Evolutionary conservation across 129 eudicot species (phyloP), one percentile per base, ranked within the genome.

Genomic region (Erigeron canadensis): DNA sequence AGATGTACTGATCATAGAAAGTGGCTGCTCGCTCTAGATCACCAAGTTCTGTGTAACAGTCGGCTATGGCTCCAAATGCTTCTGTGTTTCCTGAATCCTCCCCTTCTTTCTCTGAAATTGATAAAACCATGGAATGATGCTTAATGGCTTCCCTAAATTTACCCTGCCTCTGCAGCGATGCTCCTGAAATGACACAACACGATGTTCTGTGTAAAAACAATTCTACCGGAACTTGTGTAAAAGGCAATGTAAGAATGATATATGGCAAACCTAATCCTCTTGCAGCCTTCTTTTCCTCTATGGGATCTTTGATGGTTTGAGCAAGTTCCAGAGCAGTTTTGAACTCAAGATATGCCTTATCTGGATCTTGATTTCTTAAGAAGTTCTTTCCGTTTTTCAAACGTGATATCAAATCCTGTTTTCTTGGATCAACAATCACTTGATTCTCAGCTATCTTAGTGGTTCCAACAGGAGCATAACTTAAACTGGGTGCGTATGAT

Each of bases 81-180:
- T 59, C 64, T 28, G 64, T 59, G 64, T 59, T 59, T 28, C 64
- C 64, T 28, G 64, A 23, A 59, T 59, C 64, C 16, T 59, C 64
- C 9, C 64, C 42, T 59, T 3, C 37, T 23, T 15, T 12, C 23
- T 59, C 42, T 9, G 64, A 59, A 6, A 57, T 28, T 6, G 42
- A 59, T 59, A 59, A 16, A 59, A 59, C 64, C 64, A 59, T 28
- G 11, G 64, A 59, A 5, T 59, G 64, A 39, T 23, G 23, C 41
- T 23, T 59, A 59, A 59, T 8, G 2, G 64, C 64, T 59, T 59
- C 64, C 7, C 11, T 59, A 34, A 21, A 11, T 13, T 59, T 23
- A 8, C 42, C 42, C 64, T 59, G 64, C 42, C 64, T 59, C 39
- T 59, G 64, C 64, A 59, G 12, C 3, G 64, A 59, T 28, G 64